These are phyloP conservation scores for Alternaria gansuensis DNA, from an alignment of 2,329 filamentous ascomycete genomes.

Conservation along the genomic window DNA sequence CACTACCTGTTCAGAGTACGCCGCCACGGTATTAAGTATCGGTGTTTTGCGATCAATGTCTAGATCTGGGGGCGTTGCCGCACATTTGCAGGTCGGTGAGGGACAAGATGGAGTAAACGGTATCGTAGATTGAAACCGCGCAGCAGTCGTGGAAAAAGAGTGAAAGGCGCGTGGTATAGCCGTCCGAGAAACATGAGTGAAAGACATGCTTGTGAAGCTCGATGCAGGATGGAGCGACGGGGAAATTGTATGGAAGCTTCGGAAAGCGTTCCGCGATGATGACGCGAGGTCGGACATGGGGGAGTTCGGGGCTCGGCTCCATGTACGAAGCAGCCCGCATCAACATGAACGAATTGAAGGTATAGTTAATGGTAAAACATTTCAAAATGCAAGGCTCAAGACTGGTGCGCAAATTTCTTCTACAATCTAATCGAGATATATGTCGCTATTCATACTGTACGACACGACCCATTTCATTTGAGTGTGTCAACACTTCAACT, in stretches of 20 bases:
- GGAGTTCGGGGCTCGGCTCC: not conserved
- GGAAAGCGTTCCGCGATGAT: conserved; percentile 17
- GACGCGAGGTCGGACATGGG: conserved; percentile 12
- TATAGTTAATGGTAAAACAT: not conserved
- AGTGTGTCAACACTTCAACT: conserved; percentile 1
- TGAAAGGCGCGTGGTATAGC: conserved; percentile 1
- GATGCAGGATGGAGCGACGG: not conserved
- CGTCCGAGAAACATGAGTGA: conserved; percentile 7
- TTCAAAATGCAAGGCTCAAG: not conserved
- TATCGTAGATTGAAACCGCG: conserved; percentile 28
- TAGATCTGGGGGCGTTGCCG: conserved; percentile 70
- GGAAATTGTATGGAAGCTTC: conserved; percentile 10
- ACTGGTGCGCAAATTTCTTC: conserved; percentile 1
- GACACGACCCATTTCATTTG: conserved; percentile 2
- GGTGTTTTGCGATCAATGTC: conserved; percentile 76
- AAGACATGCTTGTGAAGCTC: conserved; percentile 10
- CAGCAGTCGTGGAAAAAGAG: conserved; percentile 16
- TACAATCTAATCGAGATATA: not conserved
- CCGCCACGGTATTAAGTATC: conserved; percentile 78
- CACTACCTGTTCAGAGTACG: conserved; percentile 83
- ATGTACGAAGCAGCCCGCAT: not conserved
- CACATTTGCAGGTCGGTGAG: conserved; percentile 77
- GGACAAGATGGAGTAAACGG: conserved; percentile 65
- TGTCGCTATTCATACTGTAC: not conserved
- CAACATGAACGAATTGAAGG: not conserved